Base-by-base conservation (phyloP, 768 basidiomycete species). In the Kockovaella imperatae region DNA sequence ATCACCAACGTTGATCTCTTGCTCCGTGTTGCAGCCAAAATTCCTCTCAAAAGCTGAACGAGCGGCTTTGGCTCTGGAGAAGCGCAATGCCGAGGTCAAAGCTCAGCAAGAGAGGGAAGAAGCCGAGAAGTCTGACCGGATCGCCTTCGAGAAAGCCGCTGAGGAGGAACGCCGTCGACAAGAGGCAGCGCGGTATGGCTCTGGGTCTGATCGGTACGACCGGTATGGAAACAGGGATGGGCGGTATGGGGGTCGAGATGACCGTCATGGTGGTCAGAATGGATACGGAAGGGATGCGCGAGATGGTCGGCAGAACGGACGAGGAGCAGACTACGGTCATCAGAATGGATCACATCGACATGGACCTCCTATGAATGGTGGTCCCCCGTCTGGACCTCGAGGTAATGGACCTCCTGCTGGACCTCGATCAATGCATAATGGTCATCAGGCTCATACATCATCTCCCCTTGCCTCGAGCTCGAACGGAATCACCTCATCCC, bases 1-100 rank as follows among this genome's bases (percentile, higher is more conserved):
- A 30, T 17, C 47, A 24, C 24, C 36, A 42, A 32, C 49, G n/a
- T n/a, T 52, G 24, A 50, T 34, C 4, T 38, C 10, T 36, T 17
- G n/a, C n/a, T n/a, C n/a, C n/a, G n/a, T 18, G 42, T 41, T 48
- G 28, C 72, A 96, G 90, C 93, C 93, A 29, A 93, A 82, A 72
- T 97, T 97, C 75, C 76, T 97, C 13, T 80, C 86, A 2, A 97
- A 87, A 72, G 87, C 90, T 56, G 86, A 95, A 62, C 81, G 93
- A 41, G 87, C 87, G 15, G 80, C 81, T 63, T 73, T 95, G 29
- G 93, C 93, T 3, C 85, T 96, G 52, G 82, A 83, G 14, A 86
- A 87, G 60, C 83, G 93, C 13, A 79, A 82, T 17, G 79, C 84
- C 50, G 91, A 96, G 67, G 83, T 96, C 32, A 78, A 75, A 42